phyloP scores from a whole-genome alignment of 306 rosid species.

The Geum urbanum region DNA sequence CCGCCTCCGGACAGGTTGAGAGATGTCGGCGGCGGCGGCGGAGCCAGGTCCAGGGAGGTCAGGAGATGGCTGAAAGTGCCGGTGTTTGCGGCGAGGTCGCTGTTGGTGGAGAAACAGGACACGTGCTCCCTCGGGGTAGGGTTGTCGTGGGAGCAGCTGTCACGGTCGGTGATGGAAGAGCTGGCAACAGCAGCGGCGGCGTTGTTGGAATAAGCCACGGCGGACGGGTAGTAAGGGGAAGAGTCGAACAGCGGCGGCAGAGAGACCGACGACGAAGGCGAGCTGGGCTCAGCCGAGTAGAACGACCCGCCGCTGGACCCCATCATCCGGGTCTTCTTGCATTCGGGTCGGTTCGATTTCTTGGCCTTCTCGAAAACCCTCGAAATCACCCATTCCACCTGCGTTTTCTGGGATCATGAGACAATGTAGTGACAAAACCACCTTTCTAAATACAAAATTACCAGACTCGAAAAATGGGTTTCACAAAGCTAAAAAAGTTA shows the following conservation, averaged over 20 bases:
- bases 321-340: slow-evolving; percentile 45
- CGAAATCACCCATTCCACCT: slow-evolving; percentile 99
- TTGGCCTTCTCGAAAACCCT: slow-evolving; percentile 67
- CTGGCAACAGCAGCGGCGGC: too few relatives aligned
- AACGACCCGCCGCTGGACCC: slow-evolving; percentile 20
- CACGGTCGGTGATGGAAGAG: slow-evolving; percentile 37
- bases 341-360: slow-evolving; percentile 23
- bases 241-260: slow-evolving; percentile 88
- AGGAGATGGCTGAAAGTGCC: slow-evolving; percentile 21
- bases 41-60: slow-evolving; percentile 33
- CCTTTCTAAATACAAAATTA: background rate
- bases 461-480: background rate
- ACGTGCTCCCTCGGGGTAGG: slow-evolving; percentile 79
- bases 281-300: slow-evolving; percentile 58
- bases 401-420: slow-evolving; percentile 2
- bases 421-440: slow-evolving; percentile 1
- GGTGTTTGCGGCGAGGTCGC: slow-evolving; percentile 18
- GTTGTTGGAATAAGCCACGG: background rate
- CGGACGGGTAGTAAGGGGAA: slow-evolving; percentile 49
- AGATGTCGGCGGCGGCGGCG: slow-evolving; percentile 13
- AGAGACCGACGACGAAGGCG: slow-evolving; percentile 76
- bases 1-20: slow-evolving; percentile 32
- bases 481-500: background rate
- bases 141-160: slow-evolving; percentile 50
- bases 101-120: slow-evolving; percentile 99